Conservation (phyloP, 140 eudicot species). For the Cichorium intybus region DNA sequence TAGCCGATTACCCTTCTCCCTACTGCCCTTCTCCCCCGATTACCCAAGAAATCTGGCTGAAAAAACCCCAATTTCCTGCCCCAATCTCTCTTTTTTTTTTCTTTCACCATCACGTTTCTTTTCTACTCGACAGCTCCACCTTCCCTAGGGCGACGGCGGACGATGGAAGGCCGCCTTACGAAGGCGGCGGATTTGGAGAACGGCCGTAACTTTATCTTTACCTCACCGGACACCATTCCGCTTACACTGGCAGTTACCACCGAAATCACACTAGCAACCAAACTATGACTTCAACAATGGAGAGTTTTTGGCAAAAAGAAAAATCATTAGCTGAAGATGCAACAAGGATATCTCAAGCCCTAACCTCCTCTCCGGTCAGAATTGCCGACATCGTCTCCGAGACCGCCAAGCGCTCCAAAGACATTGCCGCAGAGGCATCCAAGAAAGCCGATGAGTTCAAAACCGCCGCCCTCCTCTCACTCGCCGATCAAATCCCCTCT, state of each 20-base stretch:
- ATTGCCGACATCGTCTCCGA: slow-evolving; percentile 51
- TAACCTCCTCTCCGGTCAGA: slow-evolving; percentile 39
- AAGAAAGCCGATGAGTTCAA: slow-evolving; percentile 40
- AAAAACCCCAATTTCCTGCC: too few relatives aligned
- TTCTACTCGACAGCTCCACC: too few relatives aligned
- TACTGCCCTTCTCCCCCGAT: too few relatives aligned
- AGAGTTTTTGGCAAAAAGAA: slow-evolving; percentile 41
- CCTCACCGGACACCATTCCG: slow-evolving; percentile 11
- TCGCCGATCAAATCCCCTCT: slow-evolving; percentile 43
- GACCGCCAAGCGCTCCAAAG: slow-evolving; percentile 40
- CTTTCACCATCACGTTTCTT: too few relatives aligned
- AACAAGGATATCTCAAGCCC: slow-evolving; percentile 42
- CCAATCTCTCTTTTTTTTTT: too few relatives aligned
- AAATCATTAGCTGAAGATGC: slow-evolving; percentile 51
- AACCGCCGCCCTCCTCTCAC: slow-evolving; percentile 34
- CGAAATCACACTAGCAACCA: slow-evolving; percentile 16
- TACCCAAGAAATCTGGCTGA: too few relatives aligned
- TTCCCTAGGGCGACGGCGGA: too few relatives aligned
- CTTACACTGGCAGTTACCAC: slow-evolving; percentile 1
- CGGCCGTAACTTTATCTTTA: slow-evolving; percentile 19
- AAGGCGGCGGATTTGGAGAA: too few relatives aligned
- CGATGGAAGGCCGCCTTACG: too few relatives aligned
- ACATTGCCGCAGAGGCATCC: slow-evolving; percentile 49
- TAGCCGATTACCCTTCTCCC: too few relatives aligned
- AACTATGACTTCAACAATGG: slow-evolving; percentile 26